Conservation (phyloP, 2,329 filamentous ascomycete species). For the Dendrostoma leiphaemia region DNA sequence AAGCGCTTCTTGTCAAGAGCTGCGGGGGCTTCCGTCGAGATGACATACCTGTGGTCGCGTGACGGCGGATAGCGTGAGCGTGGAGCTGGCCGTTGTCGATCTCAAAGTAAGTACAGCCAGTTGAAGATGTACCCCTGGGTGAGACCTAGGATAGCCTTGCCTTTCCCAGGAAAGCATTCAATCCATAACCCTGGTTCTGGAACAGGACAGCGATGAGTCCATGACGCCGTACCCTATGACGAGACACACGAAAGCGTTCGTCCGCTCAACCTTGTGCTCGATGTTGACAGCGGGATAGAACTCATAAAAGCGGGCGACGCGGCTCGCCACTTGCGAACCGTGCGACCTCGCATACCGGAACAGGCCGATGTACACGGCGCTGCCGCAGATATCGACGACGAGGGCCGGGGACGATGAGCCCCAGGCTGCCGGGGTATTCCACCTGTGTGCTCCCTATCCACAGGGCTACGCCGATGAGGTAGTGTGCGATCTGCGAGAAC, state of each 20-base stretch:
- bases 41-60: conserved; percentile 39
- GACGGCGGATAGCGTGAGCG: conserved; percentile 59
- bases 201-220: conserved; percentile 61
- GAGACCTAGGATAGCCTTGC: conserved; percentile 59
- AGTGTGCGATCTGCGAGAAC: conserved; percentile 43
- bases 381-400: conserved; percentile 49
- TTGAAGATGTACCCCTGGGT: conserved; percentile 59
- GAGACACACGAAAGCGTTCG: conserved; percentile 61
- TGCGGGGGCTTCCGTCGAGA: too few relatives aligned
- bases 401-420: conserved; percentile 56
- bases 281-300: conserved; percentile 64
- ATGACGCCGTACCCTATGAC: conserved; percentile 65
- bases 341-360: conserved; percentile 29
- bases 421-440: conserved; percentile 51
- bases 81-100: conserved; percentile 56
- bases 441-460: conserved; percentile 62
- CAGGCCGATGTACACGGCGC: conserved; percentile 40
- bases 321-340: conserved; percentile 22
- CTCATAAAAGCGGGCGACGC: conserved; percentile 44
- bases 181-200: conserved; percentile 52
- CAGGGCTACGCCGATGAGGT: conserved; percentile 46
- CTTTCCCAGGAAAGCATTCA: conserved; percentile 62
- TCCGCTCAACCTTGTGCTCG: conserved; percentile 64
- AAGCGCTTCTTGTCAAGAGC: too few relatives aligned
- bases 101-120: conserved; percentile 66